Evolutionary conservation across 2,329 filamentous ascomycete species (phyloP).

Genomic region (Tolypocladium tropicale): DNA sequence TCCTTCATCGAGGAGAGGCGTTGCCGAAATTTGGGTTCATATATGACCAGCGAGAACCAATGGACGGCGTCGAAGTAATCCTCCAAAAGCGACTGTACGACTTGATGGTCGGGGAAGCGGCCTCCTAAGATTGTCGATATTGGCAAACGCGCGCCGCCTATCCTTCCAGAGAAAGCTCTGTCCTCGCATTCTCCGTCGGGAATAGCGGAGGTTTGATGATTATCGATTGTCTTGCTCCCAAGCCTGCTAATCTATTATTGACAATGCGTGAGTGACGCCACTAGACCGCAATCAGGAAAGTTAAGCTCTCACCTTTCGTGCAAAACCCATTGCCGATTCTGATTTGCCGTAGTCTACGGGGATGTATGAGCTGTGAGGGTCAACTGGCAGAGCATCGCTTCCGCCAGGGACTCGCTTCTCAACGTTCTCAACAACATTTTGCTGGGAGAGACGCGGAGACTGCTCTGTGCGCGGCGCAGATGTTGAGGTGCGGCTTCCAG

Average conservation of each 20-base stretch:
- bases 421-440: neutral
- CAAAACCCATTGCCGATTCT: constrained; percentile 1
- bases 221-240: neutral
- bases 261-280: neutral
- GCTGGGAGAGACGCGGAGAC: neutral
- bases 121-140: constrained; percentile 2
- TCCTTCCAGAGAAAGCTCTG: neutral
- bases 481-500: neutral
- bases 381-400: neutral
- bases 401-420: neutral
- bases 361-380: neutral
- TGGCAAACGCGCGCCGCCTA: constrained; percentile 1
- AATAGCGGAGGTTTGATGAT: constrained; percentile 2
- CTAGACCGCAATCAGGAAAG: neutral
- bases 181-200: constrained; percentile 2
- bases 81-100: constrained; percentile 17
- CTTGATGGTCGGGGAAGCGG: constrained; percentile 1
- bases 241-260: neutral
- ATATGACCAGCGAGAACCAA: constrained; percentile 33
- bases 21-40: constrained; percentile 27
- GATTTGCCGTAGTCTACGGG: neutral
- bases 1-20: constrained; percentile 19
- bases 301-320: constrained; percentile 1
- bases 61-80: constrained; percentile 30
- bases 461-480: neutral